A percentile compares a stretch with the other conserved stretches of the same genome.
Conservation (phyloP, 371 early-diverging fungal genomes). For the Syncephalis plumigaleata region DNA sequence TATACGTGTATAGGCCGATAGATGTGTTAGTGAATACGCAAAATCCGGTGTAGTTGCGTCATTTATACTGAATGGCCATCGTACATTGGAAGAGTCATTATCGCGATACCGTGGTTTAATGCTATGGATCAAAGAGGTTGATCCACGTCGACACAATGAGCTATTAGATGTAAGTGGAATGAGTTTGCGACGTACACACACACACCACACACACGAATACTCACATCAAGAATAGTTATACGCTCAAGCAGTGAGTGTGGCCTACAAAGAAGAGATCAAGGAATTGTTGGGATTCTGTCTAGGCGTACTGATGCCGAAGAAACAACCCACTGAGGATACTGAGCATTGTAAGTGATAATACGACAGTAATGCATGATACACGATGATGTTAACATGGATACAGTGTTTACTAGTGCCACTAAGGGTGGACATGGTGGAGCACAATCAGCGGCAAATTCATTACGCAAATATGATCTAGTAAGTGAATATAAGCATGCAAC, state of each 20-base stretch:
- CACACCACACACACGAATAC: background rate
- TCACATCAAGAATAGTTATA: constrained; percentile 9
- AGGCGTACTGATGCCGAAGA: constrained; percentile 16
- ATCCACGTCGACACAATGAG: constrained; percentile 69
- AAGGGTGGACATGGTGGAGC: background rate
- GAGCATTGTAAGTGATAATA: constrained; percentile 20
- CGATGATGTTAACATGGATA: background rate
- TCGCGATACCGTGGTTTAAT: constrained; percentile 69
- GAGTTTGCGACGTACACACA: background rate
- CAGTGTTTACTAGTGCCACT: background rate
- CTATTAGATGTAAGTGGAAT: constrained; percentile 44
- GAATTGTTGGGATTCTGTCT: constrained; percentile 20
- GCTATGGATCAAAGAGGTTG: constrained; percentile 84
- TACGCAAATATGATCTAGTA: background rate
- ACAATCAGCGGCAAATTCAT: background rate
- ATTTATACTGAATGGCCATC: constrained; percentile 30
- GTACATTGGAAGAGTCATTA: constrained; percentile 50
- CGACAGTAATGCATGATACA: background rate
- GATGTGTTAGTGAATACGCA: constrained; percentile 27
- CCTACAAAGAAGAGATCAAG: constrained; percentile 24
- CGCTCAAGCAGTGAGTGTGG: constrained; percentile 21
- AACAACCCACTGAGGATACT: constrained; percentile 21
- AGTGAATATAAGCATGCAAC: background rate
- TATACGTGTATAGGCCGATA: constrained; percentile 20
- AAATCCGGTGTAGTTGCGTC: constrained; percentile 13